Base-by-base conservation (phyloP, 768 basidiomycete species). In the Agrocybe chaxingu region DNA sequence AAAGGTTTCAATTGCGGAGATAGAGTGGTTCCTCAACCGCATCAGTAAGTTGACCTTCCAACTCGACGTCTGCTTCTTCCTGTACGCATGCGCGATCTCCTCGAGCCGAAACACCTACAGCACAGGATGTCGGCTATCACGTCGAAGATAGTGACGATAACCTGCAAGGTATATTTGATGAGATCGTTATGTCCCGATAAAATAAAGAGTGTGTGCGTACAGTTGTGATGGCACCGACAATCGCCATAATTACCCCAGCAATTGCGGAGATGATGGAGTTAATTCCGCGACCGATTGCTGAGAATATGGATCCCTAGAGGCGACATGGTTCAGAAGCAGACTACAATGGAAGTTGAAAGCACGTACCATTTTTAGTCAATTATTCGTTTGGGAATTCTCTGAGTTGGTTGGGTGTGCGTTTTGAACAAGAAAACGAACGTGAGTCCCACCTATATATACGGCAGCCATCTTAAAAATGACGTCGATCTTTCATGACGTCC, bases 61-160 rank as follows among this genome's bases (percentile, higher is more conserved):
- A 30, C 57, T 44, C 34, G 50, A 46, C 57, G 47, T 10, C 62
- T 34, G 6, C 58, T 39, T 11, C 62, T 54, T 39, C 66, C 53
- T 34, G 55, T 53, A 18, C 69, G 57, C 4, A 55, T 48, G 2
- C 59, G 45, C 8, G 58, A 45, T 50, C 70, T 64, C 29, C 75
- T 62, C 6, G 69, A 66, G 16, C 75, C 72, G 55, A 61, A 73
- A 61, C 77, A 80, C 55, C 72, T 64, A 60, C 79, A 80, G 60
- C 78, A 79, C 1, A 79, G 66, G 38, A 79, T 78, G 53, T 79
- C 85, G 43, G 68, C 52, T 50, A 87, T 81, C 35, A 83, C 60
- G 58, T 86, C 74, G 57, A 84, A 80, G 50, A 86, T 85, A 0
- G 82, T 79, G 8, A 84, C 80, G 41, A 86, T 72, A 36, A 87